Percentiles rank a stretch among this genome's conserved stretches.
phyloP scores from a whole-genome alignment of 768 basidiomycete genomes.

The Trichaptum fuscoviolaceum region DNA sequence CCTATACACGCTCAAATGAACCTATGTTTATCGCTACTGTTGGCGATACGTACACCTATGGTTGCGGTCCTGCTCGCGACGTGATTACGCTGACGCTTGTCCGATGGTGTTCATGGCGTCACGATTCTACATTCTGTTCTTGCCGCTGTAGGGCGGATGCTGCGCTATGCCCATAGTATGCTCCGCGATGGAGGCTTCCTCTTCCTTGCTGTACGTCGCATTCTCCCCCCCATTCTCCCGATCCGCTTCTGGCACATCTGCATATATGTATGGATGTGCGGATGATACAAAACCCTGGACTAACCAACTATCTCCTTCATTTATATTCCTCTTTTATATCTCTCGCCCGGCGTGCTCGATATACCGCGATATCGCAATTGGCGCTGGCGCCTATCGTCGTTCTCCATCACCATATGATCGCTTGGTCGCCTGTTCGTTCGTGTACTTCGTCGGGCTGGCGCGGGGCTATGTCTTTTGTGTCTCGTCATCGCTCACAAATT shows the following conservation, averaged over 20 bases:
- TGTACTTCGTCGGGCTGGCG: slow-evolving; percentile 10
- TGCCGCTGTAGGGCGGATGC: slow-evolving; percentile 56
- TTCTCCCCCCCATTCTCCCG: slow-evolving; percentile 1
- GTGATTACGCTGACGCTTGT: slow-evolving; percentile 4
- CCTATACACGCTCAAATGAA: neutral
- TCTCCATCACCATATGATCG: neutral
- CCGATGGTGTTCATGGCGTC: neutral
- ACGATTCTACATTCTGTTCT: neutral
- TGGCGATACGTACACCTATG: neutral
- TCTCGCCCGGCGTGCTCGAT: neutral
- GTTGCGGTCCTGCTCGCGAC: neutral
- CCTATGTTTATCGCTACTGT: neutral
- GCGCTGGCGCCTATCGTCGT: neutral
- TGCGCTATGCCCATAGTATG: slow-evolving; percentile 53
- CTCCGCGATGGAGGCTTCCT: slow-evolving; percentile 51
- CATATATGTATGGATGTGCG: neutral
- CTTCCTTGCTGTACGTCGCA: slow-evolving; percentile 62
- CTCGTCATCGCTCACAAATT: neutral
- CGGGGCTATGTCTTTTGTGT: slow-evolving; percentile 9
- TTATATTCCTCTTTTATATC: neutral
- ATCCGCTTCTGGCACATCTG: neutral
- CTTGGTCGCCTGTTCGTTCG: neutral
- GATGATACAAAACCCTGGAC: neutral
- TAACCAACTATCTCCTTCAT: neutral
- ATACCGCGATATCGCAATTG: neutral